Evolutionary conservation across 768 basidiomycete genomes (phyloP).

Genomic region (Tulasnella sp.): DNA sequence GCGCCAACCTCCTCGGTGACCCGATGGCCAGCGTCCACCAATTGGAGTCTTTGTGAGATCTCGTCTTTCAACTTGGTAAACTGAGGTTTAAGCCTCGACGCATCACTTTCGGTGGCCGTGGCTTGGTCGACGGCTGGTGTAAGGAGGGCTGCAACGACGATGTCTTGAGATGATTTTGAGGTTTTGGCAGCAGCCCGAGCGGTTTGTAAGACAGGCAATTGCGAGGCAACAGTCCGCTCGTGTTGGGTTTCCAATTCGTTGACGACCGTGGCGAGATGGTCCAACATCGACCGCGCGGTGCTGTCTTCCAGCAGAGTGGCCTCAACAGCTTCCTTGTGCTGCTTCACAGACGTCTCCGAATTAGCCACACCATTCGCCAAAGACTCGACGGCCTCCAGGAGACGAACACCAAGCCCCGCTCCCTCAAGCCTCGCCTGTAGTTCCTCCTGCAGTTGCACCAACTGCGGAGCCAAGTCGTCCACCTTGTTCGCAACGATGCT

Average conservation of each 20-base stretch:
- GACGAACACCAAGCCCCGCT: background rate
- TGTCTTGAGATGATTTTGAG: background rate
- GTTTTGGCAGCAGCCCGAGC: background rate
- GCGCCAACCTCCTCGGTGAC: background rate
- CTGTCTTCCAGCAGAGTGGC: background rate
- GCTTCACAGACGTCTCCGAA: background rate
- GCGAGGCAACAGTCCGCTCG: background rate
- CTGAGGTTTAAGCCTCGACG: background rate
- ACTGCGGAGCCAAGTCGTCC: constrained; percentile 1
- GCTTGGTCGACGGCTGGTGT: background rate
- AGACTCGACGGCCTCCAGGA: background rate
- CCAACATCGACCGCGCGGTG: background rate
- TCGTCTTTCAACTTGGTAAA: background rate
- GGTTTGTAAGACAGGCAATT: background rate
- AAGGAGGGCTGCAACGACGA: background rate
- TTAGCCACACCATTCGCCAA: background rate
- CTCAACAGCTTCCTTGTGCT: background rate
- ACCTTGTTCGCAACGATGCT: constrained; percentile 30
- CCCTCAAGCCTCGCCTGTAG: background rate
- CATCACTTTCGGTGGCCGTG: background rate
- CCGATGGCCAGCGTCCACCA: background rate
- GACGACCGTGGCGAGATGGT: background rate
- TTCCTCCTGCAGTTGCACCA: constrained; percentile 3
- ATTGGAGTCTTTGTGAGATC: background rate
- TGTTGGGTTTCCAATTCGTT: background rate